Base-by-base conservation (phyloP, 768 basidiomycete species). In the Boletus tylopilopsis region DNA sequence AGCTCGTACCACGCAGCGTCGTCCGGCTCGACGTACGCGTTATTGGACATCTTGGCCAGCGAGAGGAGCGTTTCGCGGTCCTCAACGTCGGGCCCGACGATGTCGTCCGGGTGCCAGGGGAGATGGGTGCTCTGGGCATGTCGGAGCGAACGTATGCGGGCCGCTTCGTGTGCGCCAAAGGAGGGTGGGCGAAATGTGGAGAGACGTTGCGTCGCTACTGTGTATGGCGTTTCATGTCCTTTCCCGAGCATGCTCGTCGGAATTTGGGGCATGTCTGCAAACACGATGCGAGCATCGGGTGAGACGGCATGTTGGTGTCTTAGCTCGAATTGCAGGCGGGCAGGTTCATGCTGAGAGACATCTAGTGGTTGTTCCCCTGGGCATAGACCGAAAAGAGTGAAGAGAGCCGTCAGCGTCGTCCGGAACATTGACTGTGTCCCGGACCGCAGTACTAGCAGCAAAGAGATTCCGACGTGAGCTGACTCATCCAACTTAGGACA, bases 11-110 rank as follows among this genome's bases (percentile, higher is more conserved):
- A 98, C 2, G 64, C 77, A 6, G 68, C 50, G 47, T 86, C 81
- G 8, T 76, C 74, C 0, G 81, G 81, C 11, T 73, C 62, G 15
- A 86, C 69, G 71, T 97, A 97, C 41, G 95, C 92, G 63, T 98
- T 92, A 61, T 85, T 90, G 34, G 91, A 81, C 90, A 99, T 97
- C 80, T 92, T 96, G 10, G 94, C 95, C 40, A 99, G 77, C 50
- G 81, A 73, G 29, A 89, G 73, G 25, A 98, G 70, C 2, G 90
- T 87, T 53, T 85, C 80, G 36, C 90, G 75, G 43, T 79, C 81
- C 59, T 84, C 81, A 19, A 90, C 77, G 66, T 97, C 84, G 3
- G 95, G 95, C 0, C 73, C 87, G 3, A 72, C 46, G 1, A 91
- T 72, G 50, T 88, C 85, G 6, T 84, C 80, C 61, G 87, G 85